These are phyloP conservation scores for Leptomonas seymouri DNA, from an alignment of 208 protist species.

Conservation along the genomic window DNA sequence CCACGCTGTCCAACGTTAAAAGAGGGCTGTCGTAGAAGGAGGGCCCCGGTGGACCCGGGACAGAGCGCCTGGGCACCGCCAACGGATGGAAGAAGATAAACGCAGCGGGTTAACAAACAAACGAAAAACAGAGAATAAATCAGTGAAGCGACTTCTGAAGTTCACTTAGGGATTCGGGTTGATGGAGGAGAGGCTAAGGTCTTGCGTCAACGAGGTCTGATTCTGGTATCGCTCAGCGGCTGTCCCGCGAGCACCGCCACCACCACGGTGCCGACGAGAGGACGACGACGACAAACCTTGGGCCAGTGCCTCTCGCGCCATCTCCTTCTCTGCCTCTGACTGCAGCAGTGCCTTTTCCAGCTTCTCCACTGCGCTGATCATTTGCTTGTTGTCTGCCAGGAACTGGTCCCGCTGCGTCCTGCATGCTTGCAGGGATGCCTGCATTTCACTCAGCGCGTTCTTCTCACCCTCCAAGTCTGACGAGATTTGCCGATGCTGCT, in stretches of 20 bases:
- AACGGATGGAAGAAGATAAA: not conserved
- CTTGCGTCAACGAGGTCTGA: constrained; percentile 29
- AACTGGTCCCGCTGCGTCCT: constrained; percentile 44
- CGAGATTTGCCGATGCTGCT: constrained; percentile 22
- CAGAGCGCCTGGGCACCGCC: not conserved
- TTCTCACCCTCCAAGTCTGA: constrained; percentile 24
- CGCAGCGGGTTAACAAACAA: not conserved
- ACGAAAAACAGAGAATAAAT: not conserved
- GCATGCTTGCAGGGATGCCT: constrained; percentile 19
- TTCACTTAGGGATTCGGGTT: not conserved
- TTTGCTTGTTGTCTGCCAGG: constrained; percentile 55
- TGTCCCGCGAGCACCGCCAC: constrained; percentile 2
- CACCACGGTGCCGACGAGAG: constrained; percentile 8
- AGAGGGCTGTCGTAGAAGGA: too few relatives aligned
- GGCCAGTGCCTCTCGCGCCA: constrained; percentile 55
- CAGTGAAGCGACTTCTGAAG: not conserved
- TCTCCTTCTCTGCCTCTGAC: constrained; percentile 62
- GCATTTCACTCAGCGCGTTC: constrained; percentile 15
- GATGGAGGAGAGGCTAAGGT: constrained; percentile 27
- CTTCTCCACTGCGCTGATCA: constrained; percentile 59
- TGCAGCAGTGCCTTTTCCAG: constrained; percentile 61
- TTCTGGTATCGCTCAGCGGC: constrained; percentile 14
- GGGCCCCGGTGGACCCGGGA: too few relatives aligned
- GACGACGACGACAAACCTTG: constrained; percentile 49
- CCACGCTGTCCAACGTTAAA: too few relatives aligned